Conservation (phyloP, 441 rosid species). For the Populus tomentosa region DNA sequence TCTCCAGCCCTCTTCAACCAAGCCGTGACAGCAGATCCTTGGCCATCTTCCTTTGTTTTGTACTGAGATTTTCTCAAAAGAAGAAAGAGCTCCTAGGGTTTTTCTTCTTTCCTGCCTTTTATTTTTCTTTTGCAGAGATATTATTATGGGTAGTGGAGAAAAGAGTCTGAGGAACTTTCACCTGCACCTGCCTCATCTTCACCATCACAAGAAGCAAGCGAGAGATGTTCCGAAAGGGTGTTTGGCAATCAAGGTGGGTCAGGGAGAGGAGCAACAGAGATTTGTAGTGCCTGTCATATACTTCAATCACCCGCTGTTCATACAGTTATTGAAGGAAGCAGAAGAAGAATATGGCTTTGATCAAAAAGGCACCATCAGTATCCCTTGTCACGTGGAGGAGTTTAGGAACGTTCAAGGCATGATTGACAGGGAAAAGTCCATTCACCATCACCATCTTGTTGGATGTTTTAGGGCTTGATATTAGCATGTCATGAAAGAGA, state of each 20-base stretch:
- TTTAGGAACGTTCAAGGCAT: slow-evolving; percentile 66
- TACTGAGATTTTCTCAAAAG: slow-evolving; percentile 3
- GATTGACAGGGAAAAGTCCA: slow-evolving; percentile 61
- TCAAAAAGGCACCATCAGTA: slow-evolving; percentile 81
- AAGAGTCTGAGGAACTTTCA: slow-evolving; percentile 46
- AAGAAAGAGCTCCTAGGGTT: background rate
- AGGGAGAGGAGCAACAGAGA: slow-evolving; percentile 65
- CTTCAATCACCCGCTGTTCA: slow-evolving; percentile 87
- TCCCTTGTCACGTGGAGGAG: slow-evolving; percentile 85
- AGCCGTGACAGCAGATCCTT: slow-evolving; percentile 22
- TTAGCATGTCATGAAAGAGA: background rate
- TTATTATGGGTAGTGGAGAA: slow-evolving; percentile 49
- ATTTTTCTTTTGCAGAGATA: background rate
- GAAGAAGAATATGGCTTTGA: slow-evolving; percentile 92
- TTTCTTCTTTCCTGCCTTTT: background rate
- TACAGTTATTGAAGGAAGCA: slow-evolving; percentile 73
- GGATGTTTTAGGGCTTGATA: slow-evolving; percentile 75
- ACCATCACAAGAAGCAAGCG: slow-evolving; percentile 39
- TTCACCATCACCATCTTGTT: slow-evolving; percentile 41
- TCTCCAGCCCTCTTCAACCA: slow-evolving; percentile 29
- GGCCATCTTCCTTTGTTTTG: slow-evolving; percentile 20
- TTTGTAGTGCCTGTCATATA: slow-evolving; percentile 80
- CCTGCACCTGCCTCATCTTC: slow-evolving; percentile 41
- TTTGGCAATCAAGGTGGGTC: slow-evolving; percentile 84
- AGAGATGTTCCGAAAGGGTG: slow-evolving; percentile 83